Percentiles rank a stretch among this genome's conserved stretches.
Evolutionary conservation across 2,329 filamentous ascomycete species (phyloP).

Genomic region (Annulohypoxylon truncatum): DNA sequence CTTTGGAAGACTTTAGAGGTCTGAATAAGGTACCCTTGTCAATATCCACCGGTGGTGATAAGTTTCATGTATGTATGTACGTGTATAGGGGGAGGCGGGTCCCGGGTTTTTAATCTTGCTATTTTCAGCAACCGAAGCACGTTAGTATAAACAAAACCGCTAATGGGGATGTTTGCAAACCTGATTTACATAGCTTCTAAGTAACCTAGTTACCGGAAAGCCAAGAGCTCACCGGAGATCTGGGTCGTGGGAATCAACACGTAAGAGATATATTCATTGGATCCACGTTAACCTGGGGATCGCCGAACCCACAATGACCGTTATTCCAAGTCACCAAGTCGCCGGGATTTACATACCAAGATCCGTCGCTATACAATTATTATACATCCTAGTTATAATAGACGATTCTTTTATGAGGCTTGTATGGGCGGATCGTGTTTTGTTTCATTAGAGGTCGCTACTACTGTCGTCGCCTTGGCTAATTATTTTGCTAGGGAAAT

Average conservation of each 20-base stretch:
- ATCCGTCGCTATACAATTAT: background rate
- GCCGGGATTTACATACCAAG: background rate
- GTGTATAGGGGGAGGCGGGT: background rate
- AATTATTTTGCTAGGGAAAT: background rate
- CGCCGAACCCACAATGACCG: background rate
- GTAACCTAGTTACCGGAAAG: background rate
- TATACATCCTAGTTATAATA: background rate
- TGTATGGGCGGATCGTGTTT: slow-evolving; percentile 1
- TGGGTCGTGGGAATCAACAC: background rate
- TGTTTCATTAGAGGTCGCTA: background rate
- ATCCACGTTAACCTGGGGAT: background rate
- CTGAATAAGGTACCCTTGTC: background rate
- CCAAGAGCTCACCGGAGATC: background rate
- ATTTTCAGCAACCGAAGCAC: background rate
- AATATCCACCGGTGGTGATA: background rate
- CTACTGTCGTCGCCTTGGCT: slow-evolving; percentile 3
- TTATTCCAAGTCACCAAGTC: background rate
- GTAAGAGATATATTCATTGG: slow-evolving; percentile 1
- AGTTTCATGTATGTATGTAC: background rate
- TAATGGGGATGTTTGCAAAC: background rate
- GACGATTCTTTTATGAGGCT: background rate
- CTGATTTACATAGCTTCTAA: background rate
- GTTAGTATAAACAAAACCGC: background rate
- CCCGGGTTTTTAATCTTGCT: background rate
- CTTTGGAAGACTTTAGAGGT: background rate